phyloP scores from a whole-genome alignment of 2,329 filamentous ascomycete species.

The Colletotrichum nymphaeae region DNA sequence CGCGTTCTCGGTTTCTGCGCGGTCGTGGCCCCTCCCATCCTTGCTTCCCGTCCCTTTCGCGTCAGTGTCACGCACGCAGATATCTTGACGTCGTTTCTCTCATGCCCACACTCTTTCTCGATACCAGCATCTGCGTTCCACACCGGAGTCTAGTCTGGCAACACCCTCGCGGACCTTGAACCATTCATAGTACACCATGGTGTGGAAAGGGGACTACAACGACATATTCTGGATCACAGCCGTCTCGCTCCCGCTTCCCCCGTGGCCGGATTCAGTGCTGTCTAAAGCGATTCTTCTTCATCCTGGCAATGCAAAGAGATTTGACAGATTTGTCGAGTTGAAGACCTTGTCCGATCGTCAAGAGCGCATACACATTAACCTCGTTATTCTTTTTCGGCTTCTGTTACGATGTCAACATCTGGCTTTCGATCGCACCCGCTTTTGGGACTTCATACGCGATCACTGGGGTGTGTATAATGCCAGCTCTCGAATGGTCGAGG shows the following conservation, averaged over 20 bases:
- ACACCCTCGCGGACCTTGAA: not conserved
- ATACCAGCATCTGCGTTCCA: not conserved
- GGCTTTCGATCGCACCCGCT: slow-evolving; percentile 7
- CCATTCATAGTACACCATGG: not conserved
- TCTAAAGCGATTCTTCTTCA: slow-evolving; percentile 7
- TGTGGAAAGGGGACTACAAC: not conserved
- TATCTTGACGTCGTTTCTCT: not conserved
- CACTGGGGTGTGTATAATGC: not conserved
- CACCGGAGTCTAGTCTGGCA: not conserved
- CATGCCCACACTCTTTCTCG: not conserved
- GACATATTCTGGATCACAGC: slow-evolving; percentile 8
- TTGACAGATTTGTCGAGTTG: not conserved
- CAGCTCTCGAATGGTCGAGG: not conserved
- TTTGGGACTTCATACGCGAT: slow-evolving; percentile 9
- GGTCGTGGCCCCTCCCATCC: not conserved
- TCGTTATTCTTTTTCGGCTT: slow-evolving; percentile 27
- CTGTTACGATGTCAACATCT: slow-evolving; percentile 8
- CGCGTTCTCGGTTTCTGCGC: not conserved
- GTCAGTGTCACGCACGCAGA: not conserved
- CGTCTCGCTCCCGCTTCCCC: slow-evolving; percentile 5
- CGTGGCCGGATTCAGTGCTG: not conserved
- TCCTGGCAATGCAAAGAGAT: not conserved
- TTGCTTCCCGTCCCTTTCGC: not conserved
- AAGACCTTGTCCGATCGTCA: not conserved
- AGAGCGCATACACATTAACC: slow-evolving; percentile 12